Evolutionary conservation across 306 rosid species (phyloP).

Genomic region (Quillaja saponaria): DNA sequence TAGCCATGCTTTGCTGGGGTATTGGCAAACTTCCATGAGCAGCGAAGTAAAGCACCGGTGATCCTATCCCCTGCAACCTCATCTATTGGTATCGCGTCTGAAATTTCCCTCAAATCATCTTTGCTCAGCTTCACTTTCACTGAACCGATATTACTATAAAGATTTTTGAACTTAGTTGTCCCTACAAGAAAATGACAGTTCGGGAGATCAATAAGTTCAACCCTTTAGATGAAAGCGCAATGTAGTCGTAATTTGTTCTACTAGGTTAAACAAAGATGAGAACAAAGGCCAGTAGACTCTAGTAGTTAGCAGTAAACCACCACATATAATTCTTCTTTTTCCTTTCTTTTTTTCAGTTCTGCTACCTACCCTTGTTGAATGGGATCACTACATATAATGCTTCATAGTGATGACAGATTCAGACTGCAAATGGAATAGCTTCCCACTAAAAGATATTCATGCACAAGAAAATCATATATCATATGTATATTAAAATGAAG

Average conservation of each 20-base stretch:
- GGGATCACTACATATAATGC: not conserved
- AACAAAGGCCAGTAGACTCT: no score
- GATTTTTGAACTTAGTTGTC: constrained; percentile 63
- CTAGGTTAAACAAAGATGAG: no score
- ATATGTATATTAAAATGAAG: no score
- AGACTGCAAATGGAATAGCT: not conserved
- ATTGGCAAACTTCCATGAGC: constrained; percentile 66
- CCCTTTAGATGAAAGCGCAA: no score
- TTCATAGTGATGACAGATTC: not conserved
- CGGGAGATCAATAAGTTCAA: no score
- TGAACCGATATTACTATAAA: constrained; percentile 50
- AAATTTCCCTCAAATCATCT: constrained; percentile 53
- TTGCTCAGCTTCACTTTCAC: constrained; percentile 45
- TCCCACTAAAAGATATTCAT: not conserved
- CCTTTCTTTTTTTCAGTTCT: no score
- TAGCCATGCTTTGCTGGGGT: constrained; percentile 33
- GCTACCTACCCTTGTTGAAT: no score
- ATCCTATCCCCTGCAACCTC: constrained; percentile 51
- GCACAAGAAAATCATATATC: not conserved
- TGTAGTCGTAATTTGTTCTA: no score
- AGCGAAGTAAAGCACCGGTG: constrained; percentile 30
- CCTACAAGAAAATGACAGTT: constrained; percentile 36
- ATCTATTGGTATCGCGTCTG: constrained; percentile 39
- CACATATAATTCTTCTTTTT: not conserved
- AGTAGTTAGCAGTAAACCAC: not conserved